Conservation (phyloP, 148 eudicot species). For the Simmondsia chinensis region DNA sequence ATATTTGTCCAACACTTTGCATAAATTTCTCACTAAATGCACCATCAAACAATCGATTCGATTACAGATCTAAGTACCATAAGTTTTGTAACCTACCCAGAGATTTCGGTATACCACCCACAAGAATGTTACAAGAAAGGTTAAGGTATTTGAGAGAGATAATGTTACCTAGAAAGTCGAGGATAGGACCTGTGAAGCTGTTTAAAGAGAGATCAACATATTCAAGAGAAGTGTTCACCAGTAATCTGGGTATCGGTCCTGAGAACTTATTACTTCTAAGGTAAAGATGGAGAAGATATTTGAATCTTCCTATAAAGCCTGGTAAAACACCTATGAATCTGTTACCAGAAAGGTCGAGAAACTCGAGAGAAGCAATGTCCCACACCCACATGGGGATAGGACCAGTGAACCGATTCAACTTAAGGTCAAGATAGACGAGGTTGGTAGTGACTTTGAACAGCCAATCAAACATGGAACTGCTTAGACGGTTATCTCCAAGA, state of each 20-base stretch:
- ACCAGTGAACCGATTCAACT: neutral
- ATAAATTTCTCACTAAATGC: too few relatives aligned
- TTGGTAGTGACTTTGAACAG: neutral
- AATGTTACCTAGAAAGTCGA: conserved; percentile 1
- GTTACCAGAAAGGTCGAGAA: conserved; percentile 11
- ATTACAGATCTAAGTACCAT: too few relatives aligned
- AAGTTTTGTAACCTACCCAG: neutral
- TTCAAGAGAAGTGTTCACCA: neutral
- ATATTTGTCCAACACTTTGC: conserved; percentile 21
- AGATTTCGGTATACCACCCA: conserved; percentile 1
- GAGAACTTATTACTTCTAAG: neutral
- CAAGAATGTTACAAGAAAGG: conserved; percentile 4
- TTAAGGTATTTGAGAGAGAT: conserved; percentile 3
- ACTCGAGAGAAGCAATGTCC: neutral
- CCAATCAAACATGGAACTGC: neutral
- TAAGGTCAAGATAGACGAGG: neutral
- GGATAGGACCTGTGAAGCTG: conserved; percentile 1
- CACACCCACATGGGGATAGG: neutral
- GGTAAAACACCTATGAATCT: neutral
- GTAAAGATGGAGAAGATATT: neutral
- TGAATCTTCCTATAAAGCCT: neutral
- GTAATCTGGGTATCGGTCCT: neutral
- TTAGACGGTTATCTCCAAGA: conserved; percentile 17
- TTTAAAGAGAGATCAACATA: neutral
- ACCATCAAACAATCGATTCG: too few relatives aligned